These are phyloP conservation scores for Litchi chinensis DNA, from an alignment of 345 rosid species.

Conservation along the genomic window DNA sequence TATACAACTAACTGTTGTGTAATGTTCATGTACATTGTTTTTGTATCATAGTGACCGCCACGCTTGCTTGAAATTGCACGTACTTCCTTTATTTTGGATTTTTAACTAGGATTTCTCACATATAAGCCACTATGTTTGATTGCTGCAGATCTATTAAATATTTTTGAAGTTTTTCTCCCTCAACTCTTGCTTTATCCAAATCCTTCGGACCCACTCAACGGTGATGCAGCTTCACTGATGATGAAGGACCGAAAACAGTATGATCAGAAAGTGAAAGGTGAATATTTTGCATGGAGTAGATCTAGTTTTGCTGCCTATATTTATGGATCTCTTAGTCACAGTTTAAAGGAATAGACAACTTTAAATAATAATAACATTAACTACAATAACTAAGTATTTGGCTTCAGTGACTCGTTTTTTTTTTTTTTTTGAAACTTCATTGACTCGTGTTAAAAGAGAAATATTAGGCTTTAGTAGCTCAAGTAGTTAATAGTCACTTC, in stretches of 20 bases:
- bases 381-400: neutral
- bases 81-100: neutral
- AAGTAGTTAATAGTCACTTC: neutral
- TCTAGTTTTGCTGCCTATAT: neutral
- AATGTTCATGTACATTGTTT: neutral
- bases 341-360: neutral
- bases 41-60: neutral
- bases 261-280: slow-evolving; percentile 76
- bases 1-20: neutral
- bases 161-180: slow-evolving; percentile 73
- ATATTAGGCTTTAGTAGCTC: neutral
- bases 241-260: slow-evolving; percentile 62
- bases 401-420: neutral
- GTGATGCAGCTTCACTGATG: slow-evolving; percentile 77
- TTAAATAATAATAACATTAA: neutral
- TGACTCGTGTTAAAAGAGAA: neutral
- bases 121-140: slow-evolving; percentile 1
- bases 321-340: neutral
- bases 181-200: slow-evolving; percentile 76
- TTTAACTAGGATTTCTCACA: slow-evolving; percentile 1
- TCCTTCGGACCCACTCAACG: slow-evolving; percentile 69
- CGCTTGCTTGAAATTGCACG: neutral
- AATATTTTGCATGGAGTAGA: slow-evolving; percentile 12
- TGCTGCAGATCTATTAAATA: slow-evolving; percentile 65
- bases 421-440: neutral